Evolutionary conservation across 306 rosid genomes (phyloP), one percentile per base, ranked within the genome.

Genomic region (Potentilla sterilis): DNA sequence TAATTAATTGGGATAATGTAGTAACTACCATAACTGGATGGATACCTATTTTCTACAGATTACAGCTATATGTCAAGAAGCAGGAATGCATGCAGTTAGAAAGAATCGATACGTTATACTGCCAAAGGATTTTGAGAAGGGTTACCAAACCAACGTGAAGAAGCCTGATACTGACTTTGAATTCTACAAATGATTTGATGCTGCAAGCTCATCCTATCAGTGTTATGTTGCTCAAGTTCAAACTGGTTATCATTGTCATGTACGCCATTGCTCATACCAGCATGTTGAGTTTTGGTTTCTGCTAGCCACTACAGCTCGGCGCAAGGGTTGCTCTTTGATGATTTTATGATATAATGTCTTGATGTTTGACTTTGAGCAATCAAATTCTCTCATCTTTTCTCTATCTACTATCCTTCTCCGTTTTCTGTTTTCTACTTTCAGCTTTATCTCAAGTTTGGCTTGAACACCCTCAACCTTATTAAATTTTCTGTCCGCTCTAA

Each of bases 11-110:
- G 4, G 64, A 21, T 22, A 10, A 58, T 58, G 13, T 21, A 10
- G 16, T 58, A 22, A 58, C 35, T 58, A 22, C 11, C 2, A 5
- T 59, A 12, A 59, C 63, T 59, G 66, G 66, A 28, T 32, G 66
- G 63, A 12, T 28, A 11, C 8, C 12, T 6, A 5, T 24, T 62
- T 34, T 32, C 15, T 77, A 83, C 87, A 95, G 99, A 95, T 95
- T 34, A 73, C 97, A 1, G 99, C 99, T 59, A 92, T 95, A 59
- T 95, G 99, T 83, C 99, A 95, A 86, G 99, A 95, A 83, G 99
- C 99, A 7, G 99, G 99, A 80, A 95, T 95, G 99, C 99, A 95
- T 52, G 99, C 99, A 35, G 99, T 95, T 74, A 85, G 99, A 9
- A 95, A 95, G 89, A 95, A 95, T 81, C 86, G 99, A 77, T 95